Percentiles rank a stretch among this genome's conserved stretches.
phyloP scores from a whole-genome alignment of 805 yeast genomes.

The Candida silvatica region DNA sequence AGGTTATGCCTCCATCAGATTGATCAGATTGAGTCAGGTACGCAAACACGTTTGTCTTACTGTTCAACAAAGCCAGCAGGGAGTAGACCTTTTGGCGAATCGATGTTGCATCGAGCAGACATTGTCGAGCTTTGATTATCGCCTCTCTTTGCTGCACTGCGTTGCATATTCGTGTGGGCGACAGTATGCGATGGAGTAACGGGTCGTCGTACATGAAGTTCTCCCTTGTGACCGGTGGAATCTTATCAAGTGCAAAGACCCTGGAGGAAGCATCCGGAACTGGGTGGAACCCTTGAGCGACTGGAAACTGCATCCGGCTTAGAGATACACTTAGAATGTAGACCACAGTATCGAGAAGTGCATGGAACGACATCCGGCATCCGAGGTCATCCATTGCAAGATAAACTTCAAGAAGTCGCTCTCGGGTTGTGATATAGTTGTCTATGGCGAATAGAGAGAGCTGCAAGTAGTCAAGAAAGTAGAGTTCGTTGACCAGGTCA shows the following conservation, averaged over 20 bases:
- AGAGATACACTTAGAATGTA: slow-evolving; percentile 13
- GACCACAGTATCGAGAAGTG: slow-evolving; percentile 22
- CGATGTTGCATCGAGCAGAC: slow-evolving; percentile 16
- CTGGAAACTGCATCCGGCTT: slow-evolving; percentile 9
- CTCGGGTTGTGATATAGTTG: slow-evolving; percentile 8
- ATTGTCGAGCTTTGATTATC: slow-evolving; percentile 5
- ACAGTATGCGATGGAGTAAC: too few relatives aligned
- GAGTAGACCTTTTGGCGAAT: too few relatives aligned
- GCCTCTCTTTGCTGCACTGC: neutral
- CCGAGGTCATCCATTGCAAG: slow-evolving; percentile 22
- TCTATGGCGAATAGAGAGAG: slow-evolving; percentile 11
- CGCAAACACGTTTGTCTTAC: too few relatives aligned
- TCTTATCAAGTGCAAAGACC: slow-evolving; percentile 16
- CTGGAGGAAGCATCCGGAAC: slow-evolving; percentile 10
- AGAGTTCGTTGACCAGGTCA: slow-evolving; percentile 14
- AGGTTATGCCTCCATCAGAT: too few relatives aligned
- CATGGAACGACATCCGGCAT: slow-evolving; percentile 26
- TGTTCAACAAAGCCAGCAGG: too few relatives aligned
- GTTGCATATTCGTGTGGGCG: neutral
- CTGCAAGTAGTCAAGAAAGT: slow-evolving; percentile 13
- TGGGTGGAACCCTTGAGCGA: slow-evolving; percentile 1
- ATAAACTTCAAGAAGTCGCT: slow-evolving; percentile 6
- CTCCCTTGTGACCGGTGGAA: slow-evolving; percentile 23
- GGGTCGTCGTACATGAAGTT: slow-evolving; percentile 19
- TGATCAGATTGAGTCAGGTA: too few relatives aligned